Conservation (phyloP, 192 early-diverging fungal species). For the Allomyces arbusculus region DNA sequence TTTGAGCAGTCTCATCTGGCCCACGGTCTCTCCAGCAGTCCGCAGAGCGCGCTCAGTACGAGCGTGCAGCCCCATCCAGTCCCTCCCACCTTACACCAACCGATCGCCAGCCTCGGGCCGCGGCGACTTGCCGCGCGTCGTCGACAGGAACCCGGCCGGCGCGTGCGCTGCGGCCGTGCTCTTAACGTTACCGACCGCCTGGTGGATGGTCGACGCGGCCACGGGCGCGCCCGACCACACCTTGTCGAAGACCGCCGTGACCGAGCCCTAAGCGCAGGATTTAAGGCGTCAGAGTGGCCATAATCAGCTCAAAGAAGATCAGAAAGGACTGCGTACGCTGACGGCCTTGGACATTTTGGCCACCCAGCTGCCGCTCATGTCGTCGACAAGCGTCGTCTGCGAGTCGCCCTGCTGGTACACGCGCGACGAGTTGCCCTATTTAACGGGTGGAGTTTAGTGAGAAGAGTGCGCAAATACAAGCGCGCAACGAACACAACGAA, state of each 20-base stretch:
- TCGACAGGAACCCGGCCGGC: too few species aligned
- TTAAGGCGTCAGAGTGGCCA: background rate
- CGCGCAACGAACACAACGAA: background rate
- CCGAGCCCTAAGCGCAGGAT: background rate
- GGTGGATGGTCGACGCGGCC: too few species aligned
- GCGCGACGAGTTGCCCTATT: background rate
- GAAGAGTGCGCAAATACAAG: background rate
- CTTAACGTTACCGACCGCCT: too few species aligned
- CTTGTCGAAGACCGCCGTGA: background rate
- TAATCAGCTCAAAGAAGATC: background rate
- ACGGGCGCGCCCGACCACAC: background rate
- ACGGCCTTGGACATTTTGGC: background rate
- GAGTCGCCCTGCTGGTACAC: background rate
- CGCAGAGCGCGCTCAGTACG: too few species aligned
- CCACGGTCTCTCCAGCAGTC: too few species aligned
- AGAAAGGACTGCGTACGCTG: background rate
- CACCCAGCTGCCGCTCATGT: background rate
- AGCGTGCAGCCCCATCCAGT: too few species aligned
- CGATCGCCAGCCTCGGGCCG: too few species aligned
- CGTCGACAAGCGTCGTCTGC: background rate
- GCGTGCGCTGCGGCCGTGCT: too few species aligned
- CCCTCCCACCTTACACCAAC: too few species aligned
- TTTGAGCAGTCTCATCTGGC: too few species aligned
- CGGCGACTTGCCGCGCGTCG: too few species aligned
- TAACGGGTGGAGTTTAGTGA: background rate